A percentile compares a stretch with the other conserved stretches of the same genome.
These are phyloP conservation scores for Sarocladiaceae sp. DNA, from an alignment of 2,329 filamentous ascomycete species.

Conservation along the genomic window DNA sequence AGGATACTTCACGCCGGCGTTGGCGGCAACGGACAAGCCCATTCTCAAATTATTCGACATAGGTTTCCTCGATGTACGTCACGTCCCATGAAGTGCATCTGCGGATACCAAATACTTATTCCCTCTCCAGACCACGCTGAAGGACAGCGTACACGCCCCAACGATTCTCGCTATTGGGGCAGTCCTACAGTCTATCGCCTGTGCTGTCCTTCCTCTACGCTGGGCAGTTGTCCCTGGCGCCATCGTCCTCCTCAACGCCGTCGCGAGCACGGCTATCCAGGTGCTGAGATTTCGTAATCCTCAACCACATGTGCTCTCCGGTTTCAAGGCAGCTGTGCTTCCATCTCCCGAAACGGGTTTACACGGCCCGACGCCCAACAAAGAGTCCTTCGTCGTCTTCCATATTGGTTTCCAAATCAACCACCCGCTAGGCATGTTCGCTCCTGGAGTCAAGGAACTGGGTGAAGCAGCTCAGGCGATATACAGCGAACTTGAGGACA, in stretches of 20 bases:
- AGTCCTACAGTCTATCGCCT: conserved; percentile 26
- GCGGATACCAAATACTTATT: too few relatives aligned
- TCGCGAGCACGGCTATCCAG: conserved; percentile 24
- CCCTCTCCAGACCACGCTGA: conserved; percentile 18
- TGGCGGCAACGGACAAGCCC: neutral
- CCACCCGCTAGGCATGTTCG: conserved; percentile 42
- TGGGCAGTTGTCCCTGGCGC: conserved; percentile 28
- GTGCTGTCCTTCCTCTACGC: conserved; percentile 24
- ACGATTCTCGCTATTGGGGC: conserved; percentile 28
- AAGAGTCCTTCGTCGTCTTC: conserved; percentile 32
- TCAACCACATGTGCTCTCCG: conserved; percentile 25
- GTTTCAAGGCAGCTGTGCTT: conserved; percentile 27
- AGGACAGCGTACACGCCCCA: conserved; percentile 27
- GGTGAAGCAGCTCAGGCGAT: conserved; percentile 33
- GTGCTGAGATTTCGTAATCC: too few relatives aligned
- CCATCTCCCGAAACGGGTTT: conserved; percentile 19
- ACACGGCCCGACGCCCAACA: conserved; percentile 22
- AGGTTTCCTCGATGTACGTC: too few relatives aligned
- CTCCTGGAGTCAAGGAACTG: conserved; percentile 35
- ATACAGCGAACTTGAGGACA: conserved; percentile 24
- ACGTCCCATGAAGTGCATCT: too few relatives aligned
- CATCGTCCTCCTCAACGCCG: conserved; percentile 22
- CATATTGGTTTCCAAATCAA: conserved; percentile 38
- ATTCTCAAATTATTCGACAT: neutral
- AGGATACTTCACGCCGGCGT: neutral